Conservation (phyloP, 345 rosid genomes). For the Cardamine chenopodiifolia region DNA sequence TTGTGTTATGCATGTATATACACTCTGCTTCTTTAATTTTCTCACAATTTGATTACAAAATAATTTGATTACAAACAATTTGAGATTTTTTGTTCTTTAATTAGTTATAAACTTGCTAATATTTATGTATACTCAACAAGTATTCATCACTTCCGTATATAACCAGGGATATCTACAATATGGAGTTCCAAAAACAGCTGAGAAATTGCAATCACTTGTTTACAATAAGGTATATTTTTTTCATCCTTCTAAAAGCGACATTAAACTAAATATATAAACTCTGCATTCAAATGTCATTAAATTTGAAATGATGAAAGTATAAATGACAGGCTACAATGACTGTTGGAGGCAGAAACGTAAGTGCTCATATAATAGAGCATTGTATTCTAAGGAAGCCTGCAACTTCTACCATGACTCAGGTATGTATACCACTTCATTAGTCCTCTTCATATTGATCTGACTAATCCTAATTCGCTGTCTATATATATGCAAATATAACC, state of each 20-base stretch:
- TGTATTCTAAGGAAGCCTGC: constrained; percentile 64
- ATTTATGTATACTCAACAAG: neutral
- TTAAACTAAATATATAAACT: neutral
- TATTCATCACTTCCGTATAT: neutral
- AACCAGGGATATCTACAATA: constrained; percentile 81
- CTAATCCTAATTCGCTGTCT: neutral
- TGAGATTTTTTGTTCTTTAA: neutral
- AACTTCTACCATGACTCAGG: constrained; percentile 56
- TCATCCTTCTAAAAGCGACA: neutral
- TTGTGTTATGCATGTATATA: constrained; percentile 90
- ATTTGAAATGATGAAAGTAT: constrained; percentile 11
- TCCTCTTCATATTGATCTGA: neutral
- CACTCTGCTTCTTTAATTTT: constrained; percentile 7
- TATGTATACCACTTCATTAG: constrained; percentile 15
- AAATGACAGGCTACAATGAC: constrained; percentile 68
- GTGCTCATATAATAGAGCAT: constrained; percentile 84
- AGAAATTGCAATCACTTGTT: constrained; percentile 58
- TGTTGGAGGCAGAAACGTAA: constrained; percentile 79
- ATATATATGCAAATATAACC: constrained; percentile 6
- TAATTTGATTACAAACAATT: neutral
- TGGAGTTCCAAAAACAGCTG: constrained; percentile 81
- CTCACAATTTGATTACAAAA: neutral
- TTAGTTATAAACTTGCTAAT: neutral
- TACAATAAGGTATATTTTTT: constrained; percentile 50
- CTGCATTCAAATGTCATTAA: neutral